phyloP scores from a whole-genome alignment of 148 eudicot species.

The Oxyria digyna region DNA sequence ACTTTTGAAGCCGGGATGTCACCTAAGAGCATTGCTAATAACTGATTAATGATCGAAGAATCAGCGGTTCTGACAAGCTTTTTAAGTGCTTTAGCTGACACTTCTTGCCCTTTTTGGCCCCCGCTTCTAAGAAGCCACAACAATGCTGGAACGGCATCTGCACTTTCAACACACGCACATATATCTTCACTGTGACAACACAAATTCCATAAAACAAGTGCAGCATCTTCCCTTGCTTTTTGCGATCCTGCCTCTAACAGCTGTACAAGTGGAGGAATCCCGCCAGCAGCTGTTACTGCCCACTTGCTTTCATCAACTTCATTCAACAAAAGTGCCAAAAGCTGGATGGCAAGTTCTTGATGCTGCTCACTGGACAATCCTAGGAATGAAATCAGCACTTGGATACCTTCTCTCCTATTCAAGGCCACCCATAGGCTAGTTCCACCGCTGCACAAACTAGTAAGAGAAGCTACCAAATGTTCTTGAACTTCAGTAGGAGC shows the following conservation, averaged over 20 bases:
- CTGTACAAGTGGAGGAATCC: slow-evolving; percentile 80
- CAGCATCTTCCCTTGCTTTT: slow-evolving; percentile 63
- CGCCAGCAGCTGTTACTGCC: slow-evolving; percentile 92
- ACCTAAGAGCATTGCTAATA: slow-evolving; percentile 61
- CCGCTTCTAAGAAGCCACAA: slow-evolving; percentile 72
- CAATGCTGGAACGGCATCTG: slow-evolving; percentile 64
- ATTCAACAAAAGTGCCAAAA: slow-evolving; percentile 49
- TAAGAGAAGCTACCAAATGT: slow-evolving; percentile 43
- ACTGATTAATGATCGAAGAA: slow-evolving; percentile 54
- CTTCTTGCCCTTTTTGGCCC: slow-evolving; percentile 58
- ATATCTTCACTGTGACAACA: slow-evolving; percentile 79
- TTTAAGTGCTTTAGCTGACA: slow-evolving; percentile 47
- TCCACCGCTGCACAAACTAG: slow-evolving; percentile 48
- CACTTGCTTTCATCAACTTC: slow-evolving; percentile 84
- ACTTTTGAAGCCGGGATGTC: slow-evolving; percentile 53
- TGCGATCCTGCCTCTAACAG: slow-evolving; percentile 60
- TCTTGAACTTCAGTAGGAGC: slow-evolving; percentile 57
- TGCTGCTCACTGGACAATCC: slow-evolving; percentile 74
- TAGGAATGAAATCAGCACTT: slow-evolving; percentile 55
- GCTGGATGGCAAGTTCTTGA: slow-evolving; percentile 65
- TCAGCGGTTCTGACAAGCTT: slow-evolving; percentile 54
- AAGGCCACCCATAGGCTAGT: slow-evolving; percentile 61
- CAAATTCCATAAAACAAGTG: slow-evolving; percentile 53
- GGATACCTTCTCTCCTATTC: slow-evolving; percentile 71
- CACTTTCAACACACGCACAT: slow-evolving; percentile 76